A percentile compares a stretch with the other conserved stretches of the same genome.
Conservation (phyloP, 805 yeast species). For the Schizosaccharomyces lindneri region DNA sequence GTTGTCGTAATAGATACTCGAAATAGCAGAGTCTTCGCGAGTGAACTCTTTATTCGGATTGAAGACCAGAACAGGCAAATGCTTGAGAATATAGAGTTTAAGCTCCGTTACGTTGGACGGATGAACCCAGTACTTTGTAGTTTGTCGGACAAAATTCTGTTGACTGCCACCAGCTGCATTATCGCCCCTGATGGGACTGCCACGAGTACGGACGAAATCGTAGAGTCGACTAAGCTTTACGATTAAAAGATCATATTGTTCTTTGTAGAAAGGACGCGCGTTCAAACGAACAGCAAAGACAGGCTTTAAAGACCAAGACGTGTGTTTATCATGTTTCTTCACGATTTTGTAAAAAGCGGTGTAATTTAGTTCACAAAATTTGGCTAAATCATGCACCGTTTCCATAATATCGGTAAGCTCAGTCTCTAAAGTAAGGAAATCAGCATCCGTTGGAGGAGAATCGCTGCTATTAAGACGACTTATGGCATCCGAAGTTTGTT, state of each 20-base stretch:
- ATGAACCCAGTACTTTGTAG: constrained; percentile 98
- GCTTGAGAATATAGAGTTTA: constrained; percentile 75
- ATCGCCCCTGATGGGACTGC: constrained; percentile 86
- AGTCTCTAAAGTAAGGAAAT: constrained; percentile 49
- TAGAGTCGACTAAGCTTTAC: constrained; percentile 73
- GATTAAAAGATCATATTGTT: constrained; percentile 69
- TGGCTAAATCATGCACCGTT: constrained; percentile 89
- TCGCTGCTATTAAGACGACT: constrained; percentile 16
- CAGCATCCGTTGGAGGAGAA: constrained; percentile 32
- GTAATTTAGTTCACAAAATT: constrained; percentile 76
- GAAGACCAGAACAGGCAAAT: constrained; percentile 88
- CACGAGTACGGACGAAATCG: constrained; percentile 84
- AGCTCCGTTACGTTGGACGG: constrained; percentile 94
- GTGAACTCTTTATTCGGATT: constrained; percentile 91
- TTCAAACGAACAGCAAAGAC: constrained; percentile 81
- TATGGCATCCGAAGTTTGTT: constrained; percentile 41
- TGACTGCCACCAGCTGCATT: constrained; percentile 94
- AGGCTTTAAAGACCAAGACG: constrained; percentile 60
- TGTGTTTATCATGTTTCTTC: constrained; percentile 85
- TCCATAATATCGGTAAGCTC: constrained; percentile 74
- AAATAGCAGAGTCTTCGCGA: constrained; percentile 80
- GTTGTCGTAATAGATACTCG: constrained; percentile 89
- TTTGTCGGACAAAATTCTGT: constrained; percentile 94
- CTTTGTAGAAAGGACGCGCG: constrained; percentile 86
- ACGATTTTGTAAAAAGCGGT: constrained; percentile 92